A percentile compares a stretch with the other conserved stretches of the same genome.
Evolutionary conservation across 768 basidiomycete genomes (phyloP).

Genomic region (Rossbeevera mucosa): DNA sequence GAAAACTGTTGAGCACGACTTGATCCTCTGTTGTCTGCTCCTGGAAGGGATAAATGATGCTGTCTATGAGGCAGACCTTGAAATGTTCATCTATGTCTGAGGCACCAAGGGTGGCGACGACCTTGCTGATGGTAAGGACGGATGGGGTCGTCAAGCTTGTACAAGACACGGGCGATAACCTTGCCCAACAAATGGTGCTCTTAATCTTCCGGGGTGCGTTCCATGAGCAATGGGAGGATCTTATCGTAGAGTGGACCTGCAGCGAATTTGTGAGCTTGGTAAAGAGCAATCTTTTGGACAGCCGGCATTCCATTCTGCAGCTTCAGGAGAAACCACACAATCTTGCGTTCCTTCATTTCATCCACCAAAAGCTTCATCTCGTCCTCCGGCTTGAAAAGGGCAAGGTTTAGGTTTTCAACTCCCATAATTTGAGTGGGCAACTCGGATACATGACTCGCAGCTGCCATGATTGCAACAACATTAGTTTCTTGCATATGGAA

Average conservation of each 20-base stretch:
- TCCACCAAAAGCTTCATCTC: slow-evolving; percentile 90
- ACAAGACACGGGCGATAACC: slow-evolving; percentile 96
- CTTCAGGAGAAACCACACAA: slow-evolving; percentile 95
- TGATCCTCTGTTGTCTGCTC: slow-evolving; percentile 99
- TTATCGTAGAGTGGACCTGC: slow-evolving; percentile 99
- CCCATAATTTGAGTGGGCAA: slow-evolving; percentile 97
- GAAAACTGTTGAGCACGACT: slow-evolving; percentile 98
- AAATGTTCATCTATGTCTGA: slow-evolving; percentile 96
- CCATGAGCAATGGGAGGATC: slow-evolving; percentile 96
- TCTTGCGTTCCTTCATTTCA: slow-evolving; percentile 99
- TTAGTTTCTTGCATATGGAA: slow-evolving; percentile 98
- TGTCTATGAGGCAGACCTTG: slow-evolving; percentile 91
- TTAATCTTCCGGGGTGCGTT: slow-evolving; percentile 95
- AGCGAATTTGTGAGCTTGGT: slow-evolving; percentile 96
- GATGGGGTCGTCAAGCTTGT: slow-evolving; percentile 98
- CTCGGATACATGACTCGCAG: slow-evolving; percentile 89
- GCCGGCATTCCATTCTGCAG: slow-evolving; percentile 99
- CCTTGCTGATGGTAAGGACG: slow-evolving; percentile 98
- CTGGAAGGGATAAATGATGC: slow-evolving; percentile 99
- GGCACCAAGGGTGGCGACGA: slow-evolving; percentile 89
- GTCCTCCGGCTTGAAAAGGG: slow-evolving; percentile 98
- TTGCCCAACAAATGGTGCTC: slow-evolving; percentile 98
- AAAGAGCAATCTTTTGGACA: slow-evolving; percentile 93
- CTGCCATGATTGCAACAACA: slow-evolving; percentile 81
- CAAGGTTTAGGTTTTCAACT: slow-evolving; percentile 89